Conservation (phyloP, 2,329 filamentous ascomycete species). For the Mycosphaerella sp. region DNA sequence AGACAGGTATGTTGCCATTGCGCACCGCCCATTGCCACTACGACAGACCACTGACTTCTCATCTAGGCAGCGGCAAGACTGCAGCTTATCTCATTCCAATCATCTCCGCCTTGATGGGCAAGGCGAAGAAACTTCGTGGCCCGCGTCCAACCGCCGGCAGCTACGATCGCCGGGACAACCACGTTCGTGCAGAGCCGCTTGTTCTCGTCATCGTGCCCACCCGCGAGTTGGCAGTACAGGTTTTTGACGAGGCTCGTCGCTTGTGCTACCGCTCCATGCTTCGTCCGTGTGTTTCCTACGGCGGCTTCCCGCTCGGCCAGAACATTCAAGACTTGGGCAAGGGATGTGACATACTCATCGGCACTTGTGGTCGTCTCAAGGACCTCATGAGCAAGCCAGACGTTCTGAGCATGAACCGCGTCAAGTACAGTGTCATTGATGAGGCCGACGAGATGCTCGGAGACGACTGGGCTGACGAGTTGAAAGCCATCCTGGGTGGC, state of each 20-base stretch:
- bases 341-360: slow-evolving; percentile 86
- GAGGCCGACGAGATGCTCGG: slow-evolving; percentile 90
- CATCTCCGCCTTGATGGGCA: slow-evolving; percentile 88
- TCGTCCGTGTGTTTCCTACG: slow-evolving; percentile 83
- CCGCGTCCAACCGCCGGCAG: slow-evolving; percentile 57
- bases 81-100: slow-evolving; percentile 87
- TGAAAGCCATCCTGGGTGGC: slow-evolving; percentile 70
- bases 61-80: slow-evolving; percentile 86
- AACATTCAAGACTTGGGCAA: slow-evolving; percentile 68
- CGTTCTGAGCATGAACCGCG: slow-evolving; percentile 64
- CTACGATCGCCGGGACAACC: slow-evolving; percentile 47
- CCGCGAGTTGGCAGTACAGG: slow-evolving; percentile 86
- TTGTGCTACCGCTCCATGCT: slow-evolving; percentile 94
- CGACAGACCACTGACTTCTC: slow-evolving; percentile 8
- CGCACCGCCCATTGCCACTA: background rate
- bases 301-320: slow-evolving; percentile 65
- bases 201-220: slow-evolving; percentile 81
- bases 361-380: slow-evolving; percentile 75
- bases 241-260: slow-evolving; percentile 88
- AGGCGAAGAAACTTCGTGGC: slow-evolving; percentile 80
- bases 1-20: slow-evolving; percentile 64
- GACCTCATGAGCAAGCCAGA: slow-evolving; percentile 73
- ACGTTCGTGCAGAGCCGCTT: slow-evolving; percentile 73
- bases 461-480: slow-evolving; percentile 68
- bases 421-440: slow-evolving; percentile 79